Base-by-base conservation (phyloP, 148 eudicot genomes). In the Nepenthes gracilis region DNA sequence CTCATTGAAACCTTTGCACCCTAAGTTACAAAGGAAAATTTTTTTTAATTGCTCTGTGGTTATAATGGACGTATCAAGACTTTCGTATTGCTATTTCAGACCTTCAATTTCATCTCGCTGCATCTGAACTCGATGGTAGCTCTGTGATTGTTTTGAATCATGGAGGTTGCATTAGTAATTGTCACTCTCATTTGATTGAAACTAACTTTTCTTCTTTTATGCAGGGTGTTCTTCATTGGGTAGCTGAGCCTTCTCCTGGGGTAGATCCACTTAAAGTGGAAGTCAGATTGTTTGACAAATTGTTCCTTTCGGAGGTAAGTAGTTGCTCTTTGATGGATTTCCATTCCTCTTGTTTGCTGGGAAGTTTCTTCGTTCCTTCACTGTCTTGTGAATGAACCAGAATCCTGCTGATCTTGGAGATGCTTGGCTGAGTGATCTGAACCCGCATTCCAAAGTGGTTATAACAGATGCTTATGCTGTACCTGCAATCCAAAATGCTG, bases 141-240 rank as follows among this genome's bases (percentile, higher is more conserved):
- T 3, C 45, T 4, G 45, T 40, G 45, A 40, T 40, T 4, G 45
- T 40, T 40, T 8, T 40, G 45, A 40, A 40, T 3, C 45, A 40
- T 40, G 45, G 45, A 40, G 8, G 45, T 8, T 8, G 8, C 8
- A 40, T 40, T 3, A 8, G 45, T 40, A 3, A 8, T 40, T 40
- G 45, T 40, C 8, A 23, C 23, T 40, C 8, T 4, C 8, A 8
- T 1, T 40, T 3, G 45, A 40, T 40, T 40, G 45, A 40, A 40
- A 8, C 45, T 3, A 40, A 40, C 40, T 35, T 43, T 13, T 13
- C 2, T 55, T 54, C 48, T 50, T 48, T 35, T 66, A 0, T 67
- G 43, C 75, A 85, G 94, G 98, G 97, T 34, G 97, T 92, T 58
- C 86, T 93, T 63, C 98, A 93, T 68, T 93, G 98, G 98, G 91